Percentiles rank a stretch among this genome's conserved stretches.
Conservation (phyloP, 805 yeast species). For the Kodamaea laetipori region DNA sequence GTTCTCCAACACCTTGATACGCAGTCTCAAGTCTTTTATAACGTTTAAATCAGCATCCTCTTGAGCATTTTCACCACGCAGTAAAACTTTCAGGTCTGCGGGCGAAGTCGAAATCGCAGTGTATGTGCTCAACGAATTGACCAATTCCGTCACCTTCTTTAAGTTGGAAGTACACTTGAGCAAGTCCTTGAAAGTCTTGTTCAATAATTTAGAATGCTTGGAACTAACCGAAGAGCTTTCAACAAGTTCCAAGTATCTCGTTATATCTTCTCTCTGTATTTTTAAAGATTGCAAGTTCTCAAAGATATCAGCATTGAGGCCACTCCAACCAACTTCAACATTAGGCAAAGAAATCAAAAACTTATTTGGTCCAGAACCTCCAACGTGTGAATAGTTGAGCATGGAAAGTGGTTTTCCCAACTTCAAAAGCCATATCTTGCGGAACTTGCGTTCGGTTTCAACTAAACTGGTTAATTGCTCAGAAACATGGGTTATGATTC, state of each 20-base stretch:
- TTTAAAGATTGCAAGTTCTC: conserved; percentile 40
- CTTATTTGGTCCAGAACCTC: conserved; percentile 8
- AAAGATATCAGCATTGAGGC: conserved; percentile 21
- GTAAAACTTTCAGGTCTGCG: conserved; percentile 19
- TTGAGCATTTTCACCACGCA: conserved; percentile 20
- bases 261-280: conserved; percentile 36
- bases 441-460: conserved; percentile 55
- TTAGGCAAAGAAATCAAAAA: conserved; percentile 25
- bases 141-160: conserved; percentile 34
- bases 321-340: conserved; percentile 43
- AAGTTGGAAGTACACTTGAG: conserved; percentile 41
- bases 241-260: conserved; percentile 28
- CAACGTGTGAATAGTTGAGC: conserved; percentile 19
- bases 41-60: conserved; percentile 40
- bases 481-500: conserved; percentile 45
- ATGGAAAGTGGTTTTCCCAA: conserved; percentile 48
- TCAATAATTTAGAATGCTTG: conserved; percentile 38
- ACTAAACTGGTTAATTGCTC: conserved; percentile 60
- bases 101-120: conserved; percentile 23
- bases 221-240: conserved; percentile 25
- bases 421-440: conserved; percentile 64
- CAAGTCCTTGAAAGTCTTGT: conserved; percentile 48
- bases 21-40: conserved; percentile 62
- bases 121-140: conserved; percentile 32
- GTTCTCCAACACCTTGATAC: conserved; percentile 77